phyloP scores from a whole-genome alignment of 164 flowering plant genomes.

The Dillenia suffruticosa region DNA sequence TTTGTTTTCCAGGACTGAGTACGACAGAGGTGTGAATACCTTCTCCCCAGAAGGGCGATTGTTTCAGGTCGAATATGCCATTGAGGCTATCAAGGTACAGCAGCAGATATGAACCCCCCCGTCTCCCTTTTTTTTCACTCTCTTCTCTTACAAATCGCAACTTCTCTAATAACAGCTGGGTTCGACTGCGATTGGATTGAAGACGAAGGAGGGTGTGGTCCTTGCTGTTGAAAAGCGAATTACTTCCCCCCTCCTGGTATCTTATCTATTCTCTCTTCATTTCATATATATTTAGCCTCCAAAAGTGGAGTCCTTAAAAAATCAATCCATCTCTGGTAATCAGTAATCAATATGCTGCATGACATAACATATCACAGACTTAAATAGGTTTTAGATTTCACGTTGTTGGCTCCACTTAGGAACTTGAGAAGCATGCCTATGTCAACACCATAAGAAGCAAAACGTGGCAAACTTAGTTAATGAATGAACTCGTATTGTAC shows the following conservation, averaged over 20 bases:
- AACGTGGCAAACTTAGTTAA: too few species aligned
- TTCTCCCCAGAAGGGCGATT: conserved; percentile 96
- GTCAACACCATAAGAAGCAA: too few species aligned
- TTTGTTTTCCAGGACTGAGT: conserved; percentile 70
- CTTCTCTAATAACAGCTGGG: conserved; percentile 56
- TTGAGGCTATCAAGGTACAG: conserved; percentile 93
- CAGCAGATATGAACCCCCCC: background rate
- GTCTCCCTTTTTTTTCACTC: background rate
- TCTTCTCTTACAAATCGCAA: background rate
- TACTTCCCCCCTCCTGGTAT: conserved; percentile 91
- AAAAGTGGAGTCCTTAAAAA: too few species aligned
- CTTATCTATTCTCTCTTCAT: conserved; percentile 1
- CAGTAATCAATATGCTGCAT: too few species aligned
- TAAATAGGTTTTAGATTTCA: too few species aligned
- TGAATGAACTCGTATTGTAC: too few species aligned
- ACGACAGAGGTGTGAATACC: conserved; percentile 97
- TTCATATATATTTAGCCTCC: background rate
- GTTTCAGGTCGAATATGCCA: conserved; percentile 97
- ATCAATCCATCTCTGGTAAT: too few species aligned
- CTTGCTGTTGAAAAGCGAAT: conserved; percentile 98
- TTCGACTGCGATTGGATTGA: conserved; percentile 92
- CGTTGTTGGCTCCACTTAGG: too few species aligned
- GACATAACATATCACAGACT: too few species aligned
- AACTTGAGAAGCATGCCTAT: too few species aligned
- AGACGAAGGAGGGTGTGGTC: conserved; percentile 94